Evolutionary conservation across 2,329 filamentous ascomycete species (phyloP), one percentile per base, ranked within the genome.

Genomic region (Diaporthe sp.): DNA sequence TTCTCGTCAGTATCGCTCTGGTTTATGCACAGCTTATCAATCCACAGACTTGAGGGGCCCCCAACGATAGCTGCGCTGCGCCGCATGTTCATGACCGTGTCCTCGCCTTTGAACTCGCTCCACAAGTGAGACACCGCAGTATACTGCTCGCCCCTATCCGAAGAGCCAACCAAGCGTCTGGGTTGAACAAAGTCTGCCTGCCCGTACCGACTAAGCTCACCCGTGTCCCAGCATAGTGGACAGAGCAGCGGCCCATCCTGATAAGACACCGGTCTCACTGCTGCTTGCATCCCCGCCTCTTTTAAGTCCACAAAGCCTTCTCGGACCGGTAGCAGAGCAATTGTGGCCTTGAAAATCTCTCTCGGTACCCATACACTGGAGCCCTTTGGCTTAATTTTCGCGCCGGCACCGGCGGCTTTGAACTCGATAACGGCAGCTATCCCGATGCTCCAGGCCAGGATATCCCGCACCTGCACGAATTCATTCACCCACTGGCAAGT

Each of bases 21-120:
- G 4, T 57, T 35, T 35, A 57, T 57, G 54, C 54, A 57, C 54
- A 57, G 54, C 54, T 57, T 57, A 57, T 57, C 28, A 13, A 57
- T 57, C 54, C 54, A 57, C 35, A 57, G 54, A 57, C 30, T 57
- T 57, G 54, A 35, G 4, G 54, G 54, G 12, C 54, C 54, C 22
- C 30, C 28, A 1, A 57, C 30, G 54, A 13, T 57, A 30, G 54
- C 28, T 22, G 54, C 54, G 54, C 30, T 33, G 17, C 9, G 54
- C 1, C 30, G 54, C 54, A 57, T 57, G 17, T 22, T 35, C 4
- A 0, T 13, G 4, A 57, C 3, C 30, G 54, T 57, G 54, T 57
- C 54, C 54, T 57, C 54, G 54, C 30, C 54, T 57, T 3, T n/a
- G 54, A 57, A 57, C 4, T 35, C 28, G 35, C 54, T 57, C 54